Conservation (phyloP, 306 rosid genomes). For the Trifolium fragiferum region DNA sequence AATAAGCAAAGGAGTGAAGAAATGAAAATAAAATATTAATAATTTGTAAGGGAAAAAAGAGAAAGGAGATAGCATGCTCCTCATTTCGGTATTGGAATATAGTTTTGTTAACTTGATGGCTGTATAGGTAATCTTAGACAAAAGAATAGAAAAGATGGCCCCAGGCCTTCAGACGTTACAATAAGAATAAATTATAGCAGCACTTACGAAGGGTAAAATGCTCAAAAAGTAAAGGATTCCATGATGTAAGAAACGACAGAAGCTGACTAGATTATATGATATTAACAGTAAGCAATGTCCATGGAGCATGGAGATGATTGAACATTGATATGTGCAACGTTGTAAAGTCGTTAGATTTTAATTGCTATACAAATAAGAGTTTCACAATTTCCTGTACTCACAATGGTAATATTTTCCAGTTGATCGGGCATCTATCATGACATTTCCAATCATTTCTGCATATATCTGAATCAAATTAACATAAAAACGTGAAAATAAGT, state of each 20-base stretch:
- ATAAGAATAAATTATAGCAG: constrained; percentile 1
- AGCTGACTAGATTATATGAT: constrained; percentile 2
- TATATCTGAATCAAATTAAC: constrained; percentile 70
- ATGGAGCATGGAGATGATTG: background rate
- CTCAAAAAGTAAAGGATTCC: constrained; percentile 17
- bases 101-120: constrained; percentile 11
- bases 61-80: constrained; percentile 15
- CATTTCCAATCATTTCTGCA: constrained; percentile 99
- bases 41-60: background rate
- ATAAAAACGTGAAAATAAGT: constrained; percentile 16
- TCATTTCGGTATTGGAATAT: constrained; percentile 20
- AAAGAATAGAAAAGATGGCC: constrained; percentile 9
- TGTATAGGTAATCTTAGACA: constrained; percentile 9
- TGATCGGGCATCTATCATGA: constrained; percentile 96
- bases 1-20: constrained; percentile 5
- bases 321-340: constrained; percentile 14
- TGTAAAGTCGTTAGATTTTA: constrained; percentile 6
- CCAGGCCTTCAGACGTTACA: constrained; percentile 13
- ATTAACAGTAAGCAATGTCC: constrained; percentile 25
- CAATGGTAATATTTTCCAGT: constrained; percentile 99
- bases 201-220: background rate
- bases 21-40: constrained; percentile 15
- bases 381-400: constrained; percentile 51
- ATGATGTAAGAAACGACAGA: constrained; percentile 3
- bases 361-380: constrained; percentile 4